Percentiles rank a stretch among this genome's conserved stretches.
Evolutionary conservation across 192 early-diverging fungal species (phyloP).

Genomic region (Radiomyces spectabilis): DNA sequence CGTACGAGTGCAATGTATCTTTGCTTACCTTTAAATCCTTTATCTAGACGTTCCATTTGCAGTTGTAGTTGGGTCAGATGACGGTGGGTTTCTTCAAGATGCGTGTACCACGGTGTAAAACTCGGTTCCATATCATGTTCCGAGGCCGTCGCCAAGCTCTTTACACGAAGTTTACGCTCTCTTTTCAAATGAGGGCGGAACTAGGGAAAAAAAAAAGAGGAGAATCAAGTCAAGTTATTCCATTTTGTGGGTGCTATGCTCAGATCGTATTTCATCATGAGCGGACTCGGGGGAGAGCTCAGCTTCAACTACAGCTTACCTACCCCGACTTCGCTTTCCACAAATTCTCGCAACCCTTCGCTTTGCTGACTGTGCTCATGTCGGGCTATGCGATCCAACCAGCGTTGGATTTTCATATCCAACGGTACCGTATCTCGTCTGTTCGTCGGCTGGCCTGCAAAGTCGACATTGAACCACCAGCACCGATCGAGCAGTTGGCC

Average conservation of each 20-base stretch:
- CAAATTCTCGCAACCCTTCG: conserved; percentile 26
- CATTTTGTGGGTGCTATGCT: not conserved
- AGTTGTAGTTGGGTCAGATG: not conserved
- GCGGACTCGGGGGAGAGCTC: too few species aligned
- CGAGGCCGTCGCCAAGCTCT: too few species aligned
- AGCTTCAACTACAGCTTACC: too few species aligned
- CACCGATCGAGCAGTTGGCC: conserved; percentile 3
- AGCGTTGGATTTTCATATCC: conserved; percentile 15
- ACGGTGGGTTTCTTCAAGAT: not conserved
- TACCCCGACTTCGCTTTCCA: conserved; percentile 27
- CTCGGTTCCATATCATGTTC: conserved; percentile 13
- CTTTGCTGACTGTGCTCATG: conserved; percentile 7
- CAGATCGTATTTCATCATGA: too few species aligned
- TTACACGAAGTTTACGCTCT: too few species aligned
- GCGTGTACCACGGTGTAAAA: not conserved
- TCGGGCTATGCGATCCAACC: conserved; percentile 14
- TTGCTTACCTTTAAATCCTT: conserved; percentile 8
- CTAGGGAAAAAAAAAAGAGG: not conserved
- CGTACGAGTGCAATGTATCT: too few species aligned
- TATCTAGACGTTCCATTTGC: not conserved
- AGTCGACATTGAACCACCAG: conserved; percentile 15
- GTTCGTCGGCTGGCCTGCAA: not conserved
- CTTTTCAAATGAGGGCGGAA: conserved; percentile 11
- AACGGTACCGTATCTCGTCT: not conserved
- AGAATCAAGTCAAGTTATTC: not conserved